Evolutionary conservation across 192 early-diverging fungal genomes (phyloP).

Genomic region (Chytriomyces hyalinus): DNA sequence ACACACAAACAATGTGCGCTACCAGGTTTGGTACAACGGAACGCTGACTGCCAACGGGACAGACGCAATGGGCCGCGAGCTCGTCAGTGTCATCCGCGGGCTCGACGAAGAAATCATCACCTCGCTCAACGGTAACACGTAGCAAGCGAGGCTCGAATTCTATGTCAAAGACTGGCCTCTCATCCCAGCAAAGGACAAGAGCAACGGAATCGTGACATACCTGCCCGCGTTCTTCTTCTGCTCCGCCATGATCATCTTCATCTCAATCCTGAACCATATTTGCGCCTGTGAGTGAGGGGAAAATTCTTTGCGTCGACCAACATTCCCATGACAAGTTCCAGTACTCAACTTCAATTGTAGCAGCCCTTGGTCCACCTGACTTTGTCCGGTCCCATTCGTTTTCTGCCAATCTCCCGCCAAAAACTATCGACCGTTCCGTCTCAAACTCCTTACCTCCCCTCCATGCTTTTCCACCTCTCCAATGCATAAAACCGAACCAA

Average conservation of each 20-base stretch:
- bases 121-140: not conserved
- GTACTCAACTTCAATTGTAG: too few species aligned
- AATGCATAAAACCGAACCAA: too few species aligned
- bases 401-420: too few species aligned
- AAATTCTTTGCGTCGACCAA: too few species aligned
- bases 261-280: not conserved
- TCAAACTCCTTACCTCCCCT: too few species aligned
- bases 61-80: conserved; percentile 56
- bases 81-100: conserved; percentile 57
- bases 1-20: too few species aligned
- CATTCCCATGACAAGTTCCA: too few species aligned
- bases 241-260: not conserved
- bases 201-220: not conserved
- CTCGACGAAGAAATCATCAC: conserved; percentile 61
- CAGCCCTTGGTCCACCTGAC: too few species aligned
- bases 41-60: conserved; percentile 54
- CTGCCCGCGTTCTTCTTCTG: not conserved
- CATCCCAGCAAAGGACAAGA: not conserved
- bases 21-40: conserved; percentile 68
- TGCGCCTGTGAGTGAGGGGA: too few species aligned
- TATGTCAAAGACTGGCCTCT: conserved; percentile 4
- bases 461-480: too few species aligned
- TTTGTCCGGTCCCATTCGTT: too few species aligned
- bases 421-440: too few species aligned
- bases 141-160: not conserved